These are phyloP conservation scores for Trypethelium eluteriae DNA, from an alignment of 495 filamentous ascomycete genomes.

Conservation along the genomic window DNA sequence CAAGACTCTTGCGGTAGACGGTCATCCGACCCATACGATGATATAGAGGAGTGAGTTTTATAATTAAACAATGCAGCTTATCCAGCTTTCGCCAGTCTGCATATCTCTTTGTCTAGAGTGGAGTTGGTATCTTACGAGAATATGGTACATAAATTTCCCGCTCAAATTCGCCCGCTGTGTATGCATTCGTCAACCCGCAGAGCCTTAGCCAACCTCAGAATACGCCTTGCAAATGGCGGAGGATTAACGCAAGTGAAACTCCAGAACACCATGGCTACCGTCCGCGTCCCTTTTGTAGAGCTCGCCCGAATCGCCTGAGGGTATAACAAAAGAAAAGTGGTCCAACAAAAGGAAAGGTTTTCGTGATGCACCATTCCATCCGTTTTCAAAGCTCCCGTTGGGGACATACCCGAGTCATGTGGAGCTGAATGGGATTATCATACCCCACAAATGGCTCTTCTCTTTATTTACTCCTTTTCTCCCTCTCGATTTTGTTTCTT, in stretches of 20 bases:
- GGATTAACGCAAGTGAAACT: neutral
- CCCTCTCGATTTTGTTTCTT: neutral
- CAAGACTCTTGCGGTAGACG: no score
- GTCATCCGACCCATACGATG: no score
- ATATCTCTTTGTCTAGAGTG: neutral
- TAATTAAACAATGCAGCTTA: neutral
- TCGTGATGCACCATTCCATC: neutral
- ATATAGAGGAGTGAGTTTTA: no score
- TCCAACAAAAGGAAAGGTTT: neutral
- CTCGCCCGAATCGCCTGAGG: neutral
- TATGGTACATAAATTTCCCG: neutral
- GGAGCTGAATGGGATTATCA: no score
- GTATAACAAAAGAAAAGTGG: neutral
- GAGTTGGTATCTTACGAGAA: slow-evolving; percentile 3
- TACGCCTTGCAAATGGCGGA: slow-evolving; percentile 11
- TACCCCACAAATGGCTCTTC: no score
- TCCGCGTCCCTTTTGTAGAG: no score
- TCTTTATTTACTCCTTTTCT: no score
- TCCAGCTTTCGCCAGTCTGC: neutral
- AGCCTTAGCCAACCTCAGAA: neutral
- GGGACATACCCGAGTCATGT: no score
- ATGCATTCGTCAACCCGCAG: neutral
- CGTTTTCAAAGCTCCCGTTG: neutral
- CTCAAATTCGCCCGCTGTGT: neutral
- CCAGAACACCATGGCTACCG: neutral